Evolutionary conservation across 768 basidiomycete genomes (phyloP), one percentile per base, ranked within the genome.

Genomic region (Pulveroboletus sp.): DNA sequence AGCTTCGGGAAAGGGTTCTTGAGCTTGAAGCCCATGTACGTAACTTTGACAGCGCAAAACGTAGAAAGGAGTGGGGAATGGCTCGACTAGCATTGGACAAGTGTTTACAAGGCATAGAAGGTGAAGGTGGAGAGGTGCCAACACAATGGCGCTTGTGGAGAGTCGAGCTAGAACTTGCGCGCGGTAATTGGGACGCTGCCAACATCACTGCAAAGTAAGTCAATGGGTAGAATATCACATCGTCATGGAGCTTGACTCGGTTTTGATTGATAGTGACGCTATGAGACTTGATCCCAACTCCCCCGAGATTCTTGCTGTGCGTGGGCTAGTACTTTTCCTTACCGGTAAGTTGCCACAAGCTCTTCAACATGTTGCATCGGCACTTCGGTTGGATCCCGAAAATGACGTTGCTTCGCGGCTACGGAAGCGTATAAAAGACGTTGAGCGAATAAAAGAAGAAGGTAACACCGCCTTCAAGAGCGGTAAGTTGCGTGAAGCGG

Each of bases 381-480:
- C 90, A 0, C 75, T 94, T 7, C 78, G 86, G 20, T 70, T 84
- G 27, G 92, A 94, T 63, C 92, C 91, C 0, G 85, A 84, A 13
- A 80, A 88, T 57, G 81, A 81, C 50, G 72, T 72, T 6, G 90
- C 90, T 0, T 79, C 82, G 51, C 77, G 76, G 37, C 69, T 93
- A 45, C 78, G 91, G 36, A 87, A 83, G 64, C 80, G 88, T 6
- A 76, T 90, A n/a, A 87, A 85, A 56, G 87, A 88, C 29, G 81
- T 94, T 16, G 91, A 94, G 52, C 73, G 81, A 49, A 63, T 87
- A 36, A 94, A 94, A 60, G 91, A 93, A 53, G 90, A 90, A 53
- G 92, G 92, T 0, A 94, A 94, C 55, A 59, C 66, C 1, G 75
- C 80, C 2, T 94, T 94, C 70, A 91, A 92, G 67, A 47, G 60